phyloP scores from a whole-genome alignment of 164 flowering plant species.

The Macadamia tetraphylla region DNA sequence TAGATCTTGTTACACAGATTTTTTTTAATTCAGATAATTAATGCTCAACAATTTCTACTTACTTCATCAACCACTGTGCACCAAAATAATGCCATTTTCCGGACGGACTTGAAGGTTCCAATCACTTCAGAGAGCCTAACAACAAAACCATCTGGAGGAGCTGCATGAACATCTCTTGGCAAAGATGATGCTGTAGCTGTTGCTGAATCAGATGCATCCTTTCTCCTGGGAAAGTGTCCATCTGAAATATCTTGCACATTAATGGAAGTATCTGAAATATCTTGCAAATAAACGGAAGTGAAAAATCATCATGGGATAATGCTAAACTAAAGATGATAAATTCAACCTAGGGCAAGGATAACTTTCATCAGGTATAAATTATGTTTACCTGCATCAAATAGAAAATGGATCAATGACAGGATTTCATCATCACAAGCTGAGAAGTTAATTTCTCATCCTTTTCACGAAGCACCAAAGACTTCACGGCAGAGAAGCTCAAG shows the following conservation, averaged over 20 bases:
- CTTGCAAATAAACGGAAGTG: constrained; percentile 72
- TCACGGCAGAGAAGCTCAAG: constrained; percentile 79
- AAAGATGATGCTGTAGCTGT: constrained; percentile 27
- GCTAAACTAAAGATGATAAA: constrained; percentile 9
- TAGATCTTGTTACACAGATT: too few species aligned
- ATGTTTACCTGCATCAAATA: constrained; percentile 66
- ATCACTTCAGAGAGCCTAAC: constrained; percentile 75
- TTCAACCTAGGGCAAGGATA: constrained; percentile 6
- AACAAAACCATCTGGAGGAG: constrained; percentile 76
- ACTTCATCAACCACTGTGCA: constrained; percentile 66
- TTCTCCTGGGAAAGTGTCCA: constrained; percentile 45
- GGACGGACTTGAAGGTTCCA: constrained; percentile 62
- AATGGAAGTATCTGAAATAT: constrained; percentile 47
- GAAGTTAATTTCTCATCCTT: constrained; percentile 59
- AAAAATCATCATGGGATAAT: constrained; percentile 49
- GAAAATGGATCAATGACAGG: constrained; percentile 33
- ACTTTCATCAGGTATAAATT: constrained; percentile 6
- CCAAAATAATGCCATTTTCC: constrained; percentile 83
- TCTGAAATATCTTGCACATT: constrained; percentile 88
- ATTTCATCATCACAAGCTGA: constrained; percentile 56
- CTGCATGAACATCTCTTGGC: constrained; percentile 75
- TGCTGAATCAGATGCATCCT: constrained; percentile 30
- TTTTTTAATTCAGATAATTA: neutral
- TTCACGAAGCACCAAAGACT: constrained; percentile 78
- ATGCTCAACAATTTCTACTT: constrained; percentile 25